Conservation (phyloP, 148 eudicot species). For the Dysphania ambrosioides region DNA sequence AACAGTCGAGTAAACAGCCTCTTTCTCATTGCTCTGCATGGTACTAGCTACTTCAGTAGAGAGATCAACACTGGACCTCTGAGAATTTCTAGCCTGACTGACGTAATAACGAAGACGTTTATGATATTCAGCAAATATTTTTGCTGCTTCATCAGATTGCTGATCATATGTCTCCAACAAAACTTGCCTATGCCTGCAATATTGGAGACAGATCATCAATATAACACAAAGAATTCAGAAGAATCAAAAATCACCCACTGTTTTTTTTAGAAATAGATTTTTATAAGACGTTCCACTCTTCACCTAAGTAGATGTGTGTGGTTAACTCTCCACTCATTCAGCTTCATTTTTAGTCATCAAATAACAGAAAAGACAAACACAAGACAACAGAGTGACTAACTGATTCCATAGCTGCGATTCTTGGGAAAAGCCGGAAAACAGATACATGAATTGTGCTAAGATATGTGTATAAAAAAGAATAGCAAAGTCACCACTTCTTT, state of each 20-base stretch:
- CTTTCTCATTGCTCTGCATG: conserved; percentile 60
- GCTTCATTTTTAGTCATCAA: neutral
- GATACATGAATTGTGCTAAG: no score
- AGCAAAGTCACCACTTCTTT: neutral
- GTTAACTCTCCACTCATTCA: neutral
- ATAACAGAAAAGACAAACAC: neutral
- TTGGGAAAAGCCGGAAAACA: neutral
- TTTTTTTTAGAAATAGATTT: neutral
- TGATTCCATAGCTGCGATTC: neutral
- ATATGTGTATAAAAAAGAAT: neutral
- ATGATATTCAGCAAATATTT: conserved; percentile 93
- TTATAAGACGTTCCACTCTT: neutral
- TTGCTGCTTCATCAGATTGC: conserved; percentile 95
- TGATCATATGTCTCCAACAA: conserved; percentile 89
- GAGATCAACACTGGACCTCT: conserved; percentile 50
- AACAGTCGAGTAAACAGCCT: conserved; percentile 69
- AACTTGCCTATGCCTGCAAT: conserved; percentile 91
- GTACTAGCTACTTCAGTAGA: conserved; percentile 56
- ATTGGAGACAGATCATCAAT: conserved; percentile 1
- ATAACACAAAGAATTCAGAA: neutral
- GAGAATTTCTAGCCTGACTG: conserved; percentile 79
- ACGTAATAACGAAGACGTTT: conserved; percentile 77
- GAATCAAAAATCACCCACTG: neutral
- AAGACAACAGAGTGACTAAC: neutral
- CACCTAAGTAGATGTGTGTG: neutral